These are phyloP conservation scores for Rasamsonia emersonii DNA, from an alignment of 2,329 filamentous ascomycete species.

Conservation along the genomic window DNA sequence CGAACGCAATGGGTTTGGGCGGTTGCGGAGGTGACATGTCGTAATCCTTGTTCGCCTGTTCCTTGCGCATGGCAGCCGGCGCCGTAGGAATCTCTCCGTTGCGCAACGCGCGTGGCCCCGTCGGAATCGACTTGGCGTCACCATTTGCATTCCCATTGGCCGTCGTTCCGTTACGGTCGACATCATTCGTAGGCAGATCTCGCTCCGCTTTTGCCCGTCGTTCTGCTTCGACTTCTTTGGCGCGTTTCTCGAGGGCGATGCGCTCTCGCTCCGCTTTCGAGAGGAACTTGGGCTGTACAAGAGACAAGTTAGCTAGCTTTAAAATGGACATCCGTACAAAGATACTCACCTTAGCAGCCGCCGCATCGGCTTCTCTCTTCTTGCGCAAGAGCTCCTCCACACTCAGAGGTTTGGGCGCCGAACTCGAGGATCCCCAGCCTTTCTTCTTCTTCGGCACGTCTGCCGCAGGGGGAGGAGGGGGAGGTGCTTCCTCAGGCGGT, in stretches of 20 bases:
- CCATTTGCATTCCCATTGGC: constrained; percentile 13
- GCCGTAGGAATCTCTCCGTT: constrained; percentile 41
- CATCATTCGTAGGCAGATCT: constrained; percentile 13
- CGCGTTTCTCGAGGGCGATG: constrained; percentile 67
- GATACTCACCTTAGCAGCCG: constrained; percentile 58
- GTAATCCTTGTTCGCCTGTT: constrained; percentile 35
- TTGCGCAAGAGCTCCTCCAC: constrained; percentile 78
- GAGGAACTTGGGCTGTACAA: constrained; percentile 64
- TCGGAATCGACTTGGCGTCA: constrained; percentile 47
- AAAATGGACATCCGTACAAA: constrained; percentile 14
- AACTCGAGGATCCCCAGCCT: constrained; percentile 42
- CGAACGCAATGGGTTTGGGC: constrained; percentile 20
- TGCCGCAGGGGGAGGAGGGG: constrained; percentile 33
- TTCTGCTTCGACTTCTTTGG: constrained; percentile 61
- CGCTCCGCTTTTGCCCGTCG: constrained; percentile 40
- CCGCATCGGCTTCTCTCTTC: constrained; percentile 78
- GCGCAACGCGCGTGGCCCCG: constrained; percentile 63
- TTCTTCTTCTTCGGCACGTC: constrained; percentile 44
- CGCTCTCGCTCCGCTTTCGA: constrained; percentile 75
- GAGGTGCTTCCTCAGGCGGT: constrained; percentile 28
- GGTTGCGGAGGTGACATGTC: constrained; percentile 47
- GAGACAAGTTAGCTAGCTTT: constrained; percentile 9
- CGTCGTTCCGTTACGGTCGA: constrained; percentile 16
- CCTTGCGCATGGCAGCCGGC: constrained; percentile 41
- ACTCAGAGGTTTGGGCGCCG: constrained; percentile 52